Evolutionary conservation across 305 asterid species (phyloP).

Genomic region (Coffea humblotiana): DNA sequence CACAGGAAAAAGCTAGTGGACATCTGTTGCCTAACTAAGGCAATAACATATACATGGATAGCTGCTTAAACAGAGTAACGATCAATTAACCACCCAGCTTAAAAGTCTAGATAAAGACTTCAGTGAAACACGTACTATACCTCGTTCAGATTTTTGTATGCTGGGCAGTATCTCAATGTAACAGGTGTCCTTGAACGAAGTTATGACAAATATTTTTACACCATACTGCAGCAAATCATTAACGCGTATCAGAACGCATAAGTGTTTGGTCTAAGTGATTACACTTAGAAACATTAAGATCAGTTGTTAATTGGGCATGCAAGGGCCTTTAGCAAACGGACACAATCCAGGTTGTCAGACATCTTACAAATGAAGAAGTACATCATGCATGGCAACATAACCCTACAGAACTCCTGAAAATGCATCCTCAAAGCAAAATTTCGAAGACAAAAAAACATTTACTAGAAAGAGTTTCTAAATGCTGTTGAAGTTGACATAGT

Average conservation of each 20-base stretch:
- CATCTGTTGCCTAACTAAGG: neutral
- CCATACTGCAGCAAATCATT: slow-evolving; percentile 57
- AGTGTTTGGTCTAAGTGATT: neutral
- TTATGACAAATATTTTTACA: slow-evolving; percentile 71
- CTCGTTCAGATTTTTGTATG: slow-evolving; percentile 63
- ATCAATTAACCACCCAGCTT: neutral
- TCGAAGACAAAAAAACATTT: neutral
- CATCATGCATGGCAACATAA: neutral
- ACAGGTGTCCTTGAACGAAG: slow-evolving; percentile 94
- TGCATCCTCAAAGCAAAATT: neutral
- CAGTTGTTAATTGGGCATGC: neutral
- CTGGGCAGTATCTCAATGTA: slow-evolving; percentile 89
- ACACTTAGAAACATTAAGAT: neutral
- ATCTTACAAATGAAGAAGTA: neutral
- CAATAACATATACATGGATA: neutral
- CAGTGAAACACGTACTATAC: slow-evolving; percentile 33
- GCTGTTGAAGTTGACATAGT: neutral
- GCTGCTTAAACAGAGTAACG: neutral
- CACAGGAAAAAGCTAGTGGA: neutral
- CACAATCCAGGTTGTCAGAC: neutral
- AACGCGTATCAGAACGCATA: slow-evolving; percentile 27
- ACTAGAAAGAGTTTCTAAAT: neutral
- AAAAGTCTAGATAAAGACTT: neutral
- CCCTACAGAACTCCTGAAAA: neutral
- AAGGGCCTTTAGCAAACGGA: neutral